Conservation (phyloP, 257 asterid genomes). For the Plantago elongata region DNA sequence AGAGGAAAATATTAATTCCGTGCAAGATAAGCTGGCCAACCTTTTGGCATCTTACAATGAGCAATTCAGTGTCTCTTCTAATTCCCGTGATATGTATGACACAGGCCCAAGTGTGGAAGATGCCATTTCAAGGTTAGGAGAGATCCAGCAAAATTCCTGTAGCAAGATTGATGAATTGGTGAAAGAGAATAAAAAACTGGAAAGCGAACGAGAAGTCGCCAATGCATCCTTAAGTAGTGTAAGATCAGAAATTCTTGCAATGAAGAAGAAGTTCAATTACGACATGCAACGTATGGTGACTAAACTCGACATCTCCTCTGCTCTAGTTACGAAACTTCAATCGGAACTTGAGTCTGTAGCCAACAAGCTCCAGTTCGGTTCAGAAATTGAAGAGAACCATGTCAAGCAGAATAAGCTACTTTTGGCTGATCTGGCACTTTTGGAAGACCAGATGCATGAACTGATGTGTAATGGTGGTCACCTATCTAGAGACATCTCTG, state of each 20-base stretch:
- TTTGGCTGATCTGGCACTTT: conserved; percentile 53
- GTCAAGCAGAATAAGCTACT: conserved; percentile 44
- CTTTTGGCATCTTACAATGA: conserved; percentile 41
- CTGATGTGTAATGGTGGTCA: conserved; percentile 45
- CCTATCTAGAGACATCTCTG: conserved; percentile 44
- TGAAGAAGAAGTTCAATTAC: conserved; percentile 56
- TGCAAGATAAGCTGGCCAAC: conserved; percentile 44
- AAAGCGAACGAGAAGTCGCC: conserved; percentile 44
- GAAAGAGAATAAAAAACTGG: conserved; percentile 60
- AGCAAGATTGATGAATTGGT: conserved; percentile 41
- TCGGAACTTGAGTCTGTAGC: conserved; percentile 63
- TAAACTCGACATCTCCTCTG: conserved; percentile 52
- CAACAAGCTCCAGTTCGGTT: conserved; percentile 44
- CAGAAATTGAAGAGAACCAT: conserved; percentile 55
- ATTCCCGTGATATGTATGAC: conserved; percentile 26
- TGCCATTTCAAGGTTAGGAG: conserved; percentile 49
- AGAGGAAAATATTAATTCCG: conserved; percentile 40
- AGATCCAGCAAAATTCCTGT: conserved; percentile 46
- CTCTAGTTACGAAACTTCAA: conserved; percentile 70
- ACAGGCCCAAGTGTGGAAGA: conserved; percentile 39
- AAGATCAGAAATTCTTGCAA: conserved; percentile 54
- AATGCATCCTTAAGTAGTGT: conserved; percentile 47
- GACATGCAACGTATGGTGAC: conserved; percentile 40
- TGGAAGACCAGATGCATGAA: conserved; percentile 63
- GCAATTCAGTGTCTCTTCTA: conserved; percentile 27